Evolutionary conservation across 2,329 filamentous ascomycete species (phyloP).

Genomic region (Curvularia lunata): DNA sequence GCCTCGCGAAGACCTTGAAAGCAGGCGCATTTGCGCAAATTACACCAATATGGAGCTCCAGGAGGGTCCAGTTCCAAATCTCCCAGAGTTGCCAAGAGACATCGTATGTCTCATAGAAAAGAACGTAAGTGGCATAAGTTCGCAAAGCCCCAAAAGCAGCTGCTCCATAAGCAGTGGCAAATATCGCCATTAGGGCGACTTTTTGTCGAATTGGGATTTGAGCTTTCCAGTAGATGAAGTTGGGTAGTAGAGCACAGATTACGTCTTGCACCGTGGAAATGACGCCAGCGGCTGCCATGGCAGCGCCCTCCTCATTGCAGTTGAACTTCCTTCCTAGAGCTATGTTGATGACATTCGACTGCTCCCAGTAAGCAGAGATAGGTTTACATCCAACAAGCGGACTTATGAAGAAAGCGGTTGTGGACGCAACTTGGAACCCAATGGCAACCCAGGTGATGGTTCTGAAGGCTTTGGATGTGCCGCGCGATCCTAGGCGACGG

Average conservation of each 20-base stretch:
- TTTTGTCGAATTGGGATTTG: constrained; percentile 32
- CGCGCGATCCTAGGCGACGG: constrained; percentile 26
- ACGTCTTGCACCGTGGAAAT: constrained; percentile 30
- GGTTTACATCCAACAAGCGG: constrained; percentile 30
- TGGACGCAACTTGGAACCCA: constrained; percentile 13
- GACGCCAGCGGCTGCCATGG: constrained; percentile 26
- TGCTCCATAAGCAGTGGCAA: constrained; percentile 28
- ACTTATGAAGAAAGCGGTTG: constrained; percentile 26
- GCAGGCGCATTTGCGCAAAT: constrained; percentile 36
- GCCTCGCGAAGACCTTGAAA: constrained; percentile 30
- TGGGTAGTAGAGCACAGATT: constrained; percentile 29
- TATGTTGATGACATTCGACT: constrained; percentile 20
- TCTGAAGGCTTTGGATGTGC: constrained; percentile 23
- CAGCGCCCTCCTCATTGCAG: constrained; percentile 32
- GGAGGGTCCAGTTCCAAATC: constrained; percentile 20
- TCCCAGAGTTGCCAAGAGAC: constrained; percentile 30
- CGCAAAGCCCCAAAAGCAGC: constrained; percentile 26
- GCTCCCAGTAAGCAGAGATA: constrained; percentile 36
- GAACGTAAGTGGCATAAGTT: constrained; percentile 19
- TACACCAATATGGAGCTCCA: constrained; percentile 33
- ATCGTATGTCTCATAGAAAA: constrained; percentile 36
- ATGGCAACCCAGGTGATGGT: constrained; percentile 23
- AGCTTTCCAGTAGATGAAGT: constrained; percentile 33
- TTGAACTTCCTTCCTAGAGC: constrained; percentile 24
- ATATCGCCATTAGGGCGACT: constrained; percentile 29